These are phyloP conservation scores for Rhizopogon vulgaris DNA, from an alignment of 768 basidiomycete species.

Conservation along the genomic window DNA sequence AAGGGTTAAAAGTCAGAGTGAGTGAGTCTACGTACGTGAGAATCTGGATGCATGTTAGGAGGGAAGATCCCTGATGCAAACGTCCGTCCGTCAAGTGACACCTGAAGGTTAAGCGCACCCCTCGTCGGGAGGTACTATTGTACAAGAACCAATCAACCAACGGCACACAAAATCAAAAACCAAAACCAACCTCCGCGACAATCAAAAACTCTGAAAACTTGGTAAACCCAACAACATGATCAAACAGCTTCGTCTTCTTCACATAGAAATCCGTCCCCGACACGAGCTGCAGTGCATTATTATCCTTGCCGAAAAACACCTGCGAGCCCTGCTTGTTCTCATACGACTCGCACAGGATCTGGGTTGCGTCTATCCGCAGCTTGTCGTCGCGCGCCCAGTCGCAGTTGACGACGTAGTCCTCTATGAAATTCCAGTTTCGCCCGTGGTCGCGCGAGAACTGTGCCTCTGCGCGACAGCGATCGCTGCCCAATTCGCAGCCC, in stretches of 20 bases:
- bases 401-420: slow-evolving; percentile 85
- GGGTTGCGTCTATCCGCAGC: slow-evolving; percentile 73
- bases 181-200: slow-evolving; percentile 75
- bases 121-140: slow-evolving; percentile 44
- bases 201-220: slow-evolving; percentile 96
- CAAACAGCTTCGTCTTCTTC: slow-evolving; percentile 72
- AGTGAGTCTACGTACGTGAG: slow-evolving; percentile 59
- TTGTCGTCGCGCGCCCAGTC: slow-evolving; percentile 84
- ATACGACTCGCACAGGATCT: slow-evolving; percentile 92
- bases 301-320: slow-evolving; percentile 37
- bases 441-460: slow-evolving; percentile 77
- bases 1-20: not conserved
- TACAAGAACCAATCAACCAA: slow-evolving; percentile 10
- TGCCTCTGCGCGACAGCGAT: slow-evolving; percentile 69
- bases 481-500: slow-evolving; percentile 47
- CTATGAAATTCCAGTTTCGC: slow-evolving; percentile 66
- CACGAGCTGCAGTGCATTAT: slow-evolving; percentile 77
- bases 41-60: slow-evolving; percentile 80
- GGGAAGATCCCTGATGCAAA: slow-evolving; percentile 91
- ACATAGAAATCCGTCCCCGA: slow-evolving; percentile 69
- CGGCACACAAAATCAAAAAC: not conserved
- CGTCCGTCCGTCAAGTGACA: slow-evolving; percentile 83
- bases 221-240: slow-evolving; percentile 88
- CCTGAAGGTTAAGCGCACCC: slow-evolving; percentile 73
- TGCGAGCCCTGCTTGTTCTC: slow-evolving; percentile 78